Evolutionary conservation across 176 grass and related monocot species (phyloP).

Genomic region (Bolboschoenus planiculmis): DNA sequence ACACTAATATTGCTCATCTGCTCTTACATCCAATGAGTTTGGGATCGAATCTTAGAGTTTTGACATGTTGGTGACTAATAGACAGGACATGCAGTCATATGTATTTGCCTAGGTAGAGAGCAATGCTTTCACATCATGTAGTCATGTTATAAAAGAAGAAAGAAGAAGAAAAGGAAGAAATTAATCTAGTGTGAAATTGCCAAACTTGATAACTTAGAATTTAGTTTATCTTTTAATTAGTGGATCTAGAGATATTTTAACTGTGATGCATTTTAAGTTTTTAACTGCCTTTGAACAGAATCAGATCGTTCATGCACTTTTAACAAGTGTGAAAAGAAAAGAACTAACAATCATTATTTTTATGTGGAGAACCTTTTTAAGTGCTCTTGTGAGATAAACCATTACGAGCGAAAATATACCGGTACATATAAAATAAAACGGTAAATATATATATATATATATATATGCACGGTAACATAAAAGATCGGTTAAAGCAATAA

Average conservation of each 20-base stretch:
- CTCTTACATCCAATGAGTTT: background rate
- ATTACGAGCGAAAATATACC: background rate
- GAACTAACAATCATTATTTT: background rate
- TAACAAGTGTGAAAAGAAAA: background rate
- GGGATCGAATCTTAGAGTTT: background rate
- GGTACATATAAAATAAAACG: background rate
- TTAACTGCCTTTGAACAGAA: background rate
- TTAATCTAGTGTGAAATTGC: background rate
- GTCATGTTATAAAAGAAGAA: background rate
- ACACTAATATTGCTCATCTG: background rate
- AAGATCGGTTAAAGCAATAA: too few species aligned
- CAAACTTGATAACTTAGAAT: background rate
- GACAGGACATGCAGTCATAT: background rate
- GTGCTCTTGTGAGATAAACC: background rate
- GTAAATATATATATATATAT: background rate
- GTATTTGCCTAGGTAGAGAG: background rate
- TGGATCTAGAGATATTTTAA: slow-evolving; percentile 1
- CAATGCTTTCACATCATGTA: background rate
- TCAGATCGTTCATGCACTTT: slow-evolving; percentile 3
- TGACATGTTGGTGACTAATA: slow-evolving; percentile 7
- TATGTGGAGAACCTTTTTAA: background rate
- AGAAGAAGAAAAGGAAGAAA: background rate
- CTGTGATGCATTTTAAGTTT: background rate
- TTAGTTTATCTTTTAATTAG: background rate
- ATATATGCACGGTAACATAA: background rate